Evolutionary conservation across 495 filamentous ascomycete species (phyloP).

Genomic region (Daldinia concentrica): DNA sequence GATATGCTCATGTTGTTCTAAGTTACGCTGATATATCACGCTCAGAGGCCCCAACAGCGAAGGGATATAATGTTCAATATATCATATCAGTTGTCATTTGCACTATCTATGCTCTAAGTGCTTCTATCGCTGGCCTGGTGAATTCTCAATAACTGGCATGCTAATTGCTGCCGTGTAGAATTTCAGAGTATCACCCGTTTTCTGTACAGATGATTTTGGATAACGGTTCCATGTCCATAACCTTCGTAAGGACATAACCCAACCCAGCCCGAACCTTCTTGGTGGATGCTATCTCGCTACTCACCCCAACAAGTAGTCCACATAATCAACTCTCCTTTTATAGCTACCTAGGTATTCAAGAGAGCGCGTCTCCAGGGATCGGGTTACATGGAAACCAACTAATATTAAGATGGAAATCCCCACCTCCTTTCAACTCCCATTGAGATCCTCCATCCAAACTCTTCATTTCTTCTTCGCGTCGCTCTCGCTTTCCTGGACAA

Average conservation of each 20-base stretch:
- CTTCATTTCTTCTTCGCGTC: constrained; percentile 35
- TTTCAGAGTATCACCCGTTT: not conserved
- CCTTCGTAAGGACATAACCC: not conserved
- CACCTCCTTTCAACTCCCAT: not conserved
- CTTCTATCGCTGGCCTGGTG: not conserved
- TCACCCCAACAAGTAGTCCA: not conserved
- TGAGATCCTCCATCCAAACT: not conserved
- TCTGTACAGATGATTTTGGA: not conserved
- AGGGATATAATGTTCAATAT: not conserved
- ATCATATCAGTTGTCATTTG: not conserved
- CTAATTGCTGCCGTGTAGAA: not conserved
- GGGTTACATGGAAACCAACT: not conserved
- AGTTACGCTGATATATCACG: not conserved
- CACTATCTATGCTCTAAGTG: not conserved
- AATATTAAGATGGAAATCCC: not conserved
- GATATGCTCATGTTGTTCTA: not conserved
- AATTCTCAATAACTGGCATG: not conserved
- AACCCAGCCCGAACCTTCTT: not conserved
- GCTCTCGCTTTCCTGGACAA: constrained; percentile 27
- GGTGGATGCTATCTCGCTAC: not conserved
- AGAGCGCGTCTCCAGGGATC: not conserved
- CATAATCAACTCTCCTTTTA: not conserved
- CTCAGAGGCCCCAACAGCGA: not conserved
- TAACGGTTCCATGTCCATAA: not conserved
- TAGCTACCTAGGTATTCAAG: not conserved